Evolutionary conservation across 2,329 filamentous ascomycete genomes (phyloP).

Genomic region (Colletotrichum phormii): DNA sequence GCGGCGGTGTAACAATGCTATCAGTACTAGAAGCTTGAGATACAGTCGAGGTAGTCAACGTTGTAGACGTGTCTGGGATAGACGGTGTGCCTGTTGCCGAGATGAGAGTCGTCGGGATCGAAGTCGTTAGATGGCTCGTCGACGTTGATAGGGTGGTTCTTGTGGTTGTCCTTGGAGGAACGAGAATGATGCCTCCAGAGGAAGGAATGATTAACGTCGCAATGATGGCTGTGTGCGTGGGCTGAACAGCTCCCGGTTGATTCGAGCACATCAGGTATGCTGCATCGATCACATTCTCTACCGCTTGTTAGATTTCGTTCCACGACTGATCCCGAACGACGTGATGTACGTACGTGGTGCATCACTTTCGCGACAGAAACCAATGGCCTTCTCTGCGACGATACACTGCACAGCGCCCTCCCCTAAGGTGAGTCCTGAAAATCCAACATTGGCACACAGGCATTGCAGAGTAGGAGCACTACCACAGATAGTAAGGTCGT

Average conservation of each 20-base stretch:
- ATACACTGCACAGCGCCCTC: conserved; percentile 78
- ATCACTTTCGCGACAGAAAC: conserved; percentile 63
- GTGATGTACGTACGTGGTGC: conserved; percentile 48
- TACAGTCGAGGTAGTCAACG: conserved; percentile 28
- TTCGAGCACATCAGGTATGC: conserved; percentile 71
- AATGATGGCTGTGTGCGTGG: conserved; percentile 68
- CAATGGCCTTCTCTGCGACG: conserved; percentile 60
- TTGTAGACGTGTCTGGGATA: conserved; percentile 23
- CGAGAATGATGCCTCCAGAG: conserved; percentile 49
- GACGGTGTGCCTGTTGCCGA: conserved; percentile 22
- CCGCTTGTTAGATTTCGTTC: conserved; percentile 13
- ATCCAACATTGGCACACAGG: conserved; percentile 70
- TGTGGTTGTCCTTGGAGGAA: conserved; percentile 36
- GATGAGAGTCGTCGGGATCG: conserved; percentile 29
- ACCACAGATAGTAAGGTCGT: conserved; percentile 61
- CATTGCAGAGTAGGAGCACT: conserved; percentile 66
- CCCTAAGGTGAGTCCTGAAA: conserved; percentile 75
- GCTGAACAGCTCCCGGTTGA: conserved; percentile 61
- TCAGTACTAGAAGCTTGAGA: conserved; percentile 30
- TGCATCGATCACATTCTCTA: conserved; percentile 56
- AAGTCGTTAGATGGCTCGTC: conserved; percentile 23
- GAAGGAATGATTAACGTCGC: conserved; percentile 63
- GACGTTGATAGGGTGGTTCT: conserved; percentile 27
- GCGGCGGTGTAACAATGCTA: conserved; percentile 11
- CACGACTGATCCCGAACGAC: background rate